Conservation (phyloP, 2,329 filamentous ascomycete genomes). For the Trichoderma atrobrunneum region DNA sequence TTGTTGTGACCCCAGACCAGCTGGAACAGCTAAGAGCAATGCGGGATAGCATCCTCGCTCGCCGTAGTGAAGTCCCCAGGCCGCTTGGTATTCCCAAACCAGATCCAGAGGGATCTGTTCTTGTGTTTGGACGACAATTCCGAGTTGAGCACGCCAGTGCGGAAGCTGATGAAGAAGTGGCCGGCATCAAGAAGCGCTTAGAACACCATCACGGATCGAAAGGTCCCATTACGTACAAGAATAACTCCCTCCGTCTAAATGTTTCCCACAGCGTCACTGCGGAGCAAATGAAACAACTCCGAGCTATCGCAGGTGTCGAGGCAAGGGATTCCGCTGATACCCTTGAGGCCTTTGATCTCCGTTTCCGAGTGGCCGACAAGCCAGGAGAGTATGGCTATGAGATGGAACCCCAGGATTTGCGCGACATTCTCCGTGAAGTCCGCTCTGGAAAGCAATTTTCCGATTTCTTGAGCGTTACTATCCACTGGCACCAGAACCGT, state of each 20-base stretch:
- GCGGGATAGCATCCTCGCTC: neutral
- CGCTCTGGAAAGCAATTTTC: constrained; percentile 10
- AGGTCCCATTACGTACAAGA: neutral
- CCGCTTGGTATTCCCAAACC: neutral
- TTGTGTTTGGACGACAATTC: constrained; percentile 6
- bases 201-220: constrained; percentile 3
- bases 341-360: constrained; percentile 2
- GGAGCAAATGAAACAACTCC: neutral
- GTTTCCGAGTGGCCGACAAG: neutral
- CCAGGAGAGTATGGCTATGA: neutral
- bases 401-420: constrained; percentile 3
- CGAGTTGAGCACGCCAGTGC: neutral
- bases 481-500: constrained; percentile 14
- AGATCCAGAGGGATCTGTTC: neutral
- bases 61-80: neutral
- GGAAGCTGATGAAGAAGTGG: neutral
- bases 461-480: constrained; percentile 3
- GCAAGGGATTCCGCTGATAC: neutral
- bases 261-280: constrained; percentile 1
- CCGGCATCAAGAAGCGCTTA: neutral
- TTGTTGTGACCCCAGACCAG: neutral
- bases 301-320: neutral
- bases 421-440: constrained; percentile 10
- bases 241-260: neutral
- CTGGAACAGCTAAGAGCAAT: neutral